Evolutionary conservation across 2,329 filamentous ascomycete species (phyloP), one percentile per base, ranked within the genome.

Genomic region (Dothideomycetes sp.): DNA sequence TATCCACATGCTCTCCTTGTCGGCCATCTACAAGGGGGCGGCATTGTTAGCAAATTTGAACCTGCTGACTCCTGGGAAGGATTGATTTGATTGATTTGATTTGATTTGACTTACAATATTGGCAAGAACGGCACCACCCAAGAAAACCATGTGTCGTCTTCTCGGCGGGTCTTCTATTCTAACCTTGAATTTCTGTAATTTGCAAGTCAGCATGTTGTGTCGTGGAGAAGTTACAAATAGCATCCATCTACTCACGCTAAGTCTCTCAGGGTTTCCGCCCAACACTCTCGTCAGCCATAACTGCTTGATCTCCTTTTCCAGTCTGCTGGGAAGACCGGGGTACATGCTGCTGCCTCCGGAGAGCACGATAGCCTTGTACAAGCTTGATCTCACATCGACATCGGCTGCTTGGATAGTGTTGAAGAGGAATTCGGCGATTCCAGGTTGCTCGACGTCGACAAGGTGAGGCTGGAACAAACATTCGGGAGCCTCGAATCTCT

Each of bases 1-100:
- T 56, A 98, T 88, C 91, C 91, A 98, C 91, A 96, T 96, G 61
- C 81, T 84, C 62, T 95, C 86, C 69, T 95, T 96, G 66, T 96
- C 88, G 34, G 91, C 88, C 83, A 98, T 96, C 72, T n/a, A n/a
- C n/a, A n/a, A n/a, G n/a, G n/a, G n/a, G n/a, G n/a, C n/a, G n/a
- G n/a, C n/a, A n/a, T n/a, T n/a, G n/a, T n/a, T n/a, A n/a, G n/a
- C n/a, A n/a, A n/a, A n/a, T n/a, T n/a, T n/a, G n/a, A n/a, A n/a
- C n/a, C n/a, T n/a, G n/a, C n/a, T n/a, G n/a, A n/a, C n/a, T n/a
- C n/a, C n/a, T n/a, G n/a, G n/a, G n/a, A n/a, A n/a, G n/a, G n/a
- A n/a, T n/a, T n/a, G n/a, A n/a, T n/a, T n/a, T n/a, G n/a, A n/a
- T n/a, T n/a, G n/a, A n/a, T n/a, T n/a, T n/a, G n/a, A n/a, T n/a